A percentile compares a stretch with the other conserved stretches of the same genome.
phyloP scores from a whole-genome alignment of 495 filamentous ascomycete genomes.

The Podospora conica region DNA sequence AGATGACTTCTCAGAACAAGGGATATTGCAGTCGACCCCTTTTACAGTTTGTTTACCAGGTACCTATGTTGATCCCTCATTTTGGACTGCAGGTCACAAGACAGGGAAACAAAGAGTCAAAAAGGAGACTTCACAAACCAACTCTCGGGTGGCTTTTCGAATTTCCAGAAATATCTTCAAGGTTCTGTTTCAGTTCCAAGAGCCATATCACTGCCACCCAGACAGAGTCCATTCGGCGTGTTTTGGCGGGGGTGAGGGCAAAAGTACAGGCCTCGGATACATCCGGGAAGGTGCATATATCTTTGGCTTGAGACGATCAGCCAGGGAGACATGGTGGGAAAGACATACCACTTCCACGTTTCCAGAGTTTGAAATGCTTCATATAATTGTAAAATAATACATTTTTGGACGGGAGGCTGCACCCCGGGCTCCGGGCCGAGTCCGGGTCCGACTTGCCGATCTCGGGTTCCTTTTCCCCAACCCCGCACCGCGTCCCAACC shows the following conservation, averaged over 20 bases:
- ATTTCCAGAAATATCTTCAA: not conserved
- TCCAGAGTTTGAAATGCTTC: no score
- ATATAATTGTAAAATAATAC: not conserved
- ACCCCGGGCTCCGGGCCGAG: constrained; percentile 4
- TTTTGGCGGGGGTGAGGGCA: not conserved
- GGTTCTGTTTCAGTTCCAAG: not conserved
- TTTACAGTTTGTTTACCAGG: not conserved
- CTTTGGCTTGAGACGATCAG: no score
- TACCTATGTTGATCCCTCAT: no score
- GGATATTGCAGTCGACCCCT: not conserved
- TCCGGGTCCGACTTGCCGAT: not conserved
- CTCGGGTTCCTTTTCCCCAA: not conserved
- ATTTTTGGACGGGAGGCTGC: not conserved
- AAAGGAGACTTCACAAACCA: no score
- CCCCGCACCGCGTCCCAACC: not conserved
- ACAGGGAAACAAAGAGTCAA: not conserved
- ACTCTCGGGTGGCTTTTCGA: not conserved
- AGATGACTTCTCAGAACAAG: no score
- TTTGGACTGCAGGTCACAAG: not conserved
- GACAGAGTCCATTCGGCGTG: not conserved
- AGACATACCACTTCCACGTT: no score
- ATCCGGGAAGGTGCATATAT: no score
- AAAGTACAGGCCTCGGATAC: no score
- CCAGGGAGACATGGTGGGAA: no score
- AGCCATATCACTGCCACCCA: not conserved